Conservation (phyloP, 1,284 basidiomycete species). For the Heterobasidion occidentale region DNA sequence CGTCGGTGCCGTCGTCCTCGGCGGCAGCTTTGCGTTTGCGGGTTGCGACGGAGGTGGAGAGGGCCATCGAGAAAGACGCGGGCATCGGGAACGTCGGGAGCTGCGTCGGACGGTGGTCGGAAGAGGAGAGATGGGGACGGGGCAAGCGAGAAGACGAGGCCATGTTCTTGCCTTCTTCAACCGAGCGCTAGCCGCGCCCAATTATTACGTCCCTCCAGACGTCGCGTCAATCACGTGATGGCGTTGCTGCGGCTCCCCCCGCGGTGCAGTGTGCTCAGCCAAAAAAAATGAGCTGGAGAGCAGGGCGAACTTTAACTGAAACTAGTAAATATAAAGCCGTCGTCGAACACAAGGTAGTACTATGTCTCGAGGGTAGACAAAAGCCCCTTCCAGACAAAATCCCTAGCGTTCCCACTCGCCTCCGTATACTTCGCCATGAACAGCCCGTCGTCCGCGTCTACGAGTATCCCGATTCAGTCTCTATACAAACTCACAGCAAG, state of each 20-base stretch:
- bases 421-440: constrained; percentile 71
- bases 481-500: background rate
- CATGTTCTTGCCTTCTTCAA: background rate
- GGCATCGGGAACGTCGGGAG: constrained; percentile 12
- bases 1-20: constrained; percentile 25
- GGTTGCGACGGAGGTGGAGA: constrained; percentile 13
- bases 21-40: constrained; percentile 35
- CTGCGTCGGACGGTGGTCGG: constrained; percentile 14
- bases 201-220: background rate
- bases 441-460: constrained; percentile 51
- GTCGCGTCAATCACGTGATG: constrained; percentile 7
- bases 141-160: constrained; percentile 23
- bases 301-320: too few relatives aligned
- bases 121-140: constrained; percentile 20
- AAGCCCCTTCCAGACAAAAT: constrained; percentile 69
- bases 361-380: constrained; percentile 26
- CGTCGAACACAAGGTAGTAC: too few relatives aligned
- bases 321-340: too few relatives aligned
- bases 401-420: constrained; percentile 62
- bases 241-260: background rate
- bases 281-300: too few relatives aligned
- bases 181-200: background rate
- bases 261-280: too few relatives aligned
- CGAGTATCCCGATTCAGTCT: background rate
- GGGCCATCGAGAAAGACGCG: constrained; percentile 16